Base-by-base conservation (phyloP, 192 early-diverging fungal species). In the Lobulomyces angularis region DNA sequence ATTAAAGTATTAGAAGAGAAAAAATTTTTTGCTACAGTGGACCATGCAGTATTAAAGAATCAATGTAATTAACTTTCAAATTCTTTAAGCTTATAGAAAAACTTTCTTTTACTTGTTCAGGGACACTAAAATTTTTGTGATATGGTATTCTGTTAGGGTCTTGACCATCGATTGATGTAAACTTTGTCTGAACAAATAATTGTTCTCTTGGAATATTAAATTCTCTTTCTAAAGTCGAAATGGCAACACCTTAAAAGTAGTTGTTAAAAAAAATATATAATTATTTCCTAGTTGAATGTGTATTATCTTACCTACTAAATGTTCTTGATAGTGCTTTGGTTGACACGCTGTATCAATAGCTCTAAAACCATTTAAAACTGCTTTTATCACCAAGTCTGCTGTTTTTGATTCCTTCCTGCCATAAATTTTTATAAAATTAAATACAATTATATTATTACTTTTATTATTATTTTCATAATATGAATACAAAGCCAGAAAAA, bases 11-110 rank as follows among this genome's bases (percentile, higher is more conserved):
- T 16, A 32, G 16, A 12, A 16, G 12, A 12, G 16, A 12, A 12
- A 12, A 32, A 32, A 32, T 12, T 12, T 32, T 32, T 32, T 32
- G 31, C 31, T 32, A 42, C 35, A 55, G 16, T 7, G 53, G 53
- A n/a, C 49, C 51, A 54, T 55, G 53, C 14, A 55, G 47, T 16
- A 55, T 41, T 9, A 55, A 33, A 12, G 53, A 55, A 35, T 55
- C 53, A 17, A 55, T 19, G 51, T 55, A 55, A 19, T n/a, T 17
- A 6, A 19, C 34, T 20, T 45, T 8, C 7, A 55, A 34, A 2
- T 56, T 51, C 25, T 58, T 8, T 42, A 55, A 6, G 8, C 33
- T 37, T 7, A 14, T 11, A 9, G 12, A 12, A 18, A 55, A 23
- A 1, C 40, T 44, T 24, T 55, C 30, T 9, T 14, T 16, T 17